These are phyloP conservation scores for Coemansia sp. DNA, from an alignment of 192 early-diverging fungal species.

Conservation along the genomic window DNA sequence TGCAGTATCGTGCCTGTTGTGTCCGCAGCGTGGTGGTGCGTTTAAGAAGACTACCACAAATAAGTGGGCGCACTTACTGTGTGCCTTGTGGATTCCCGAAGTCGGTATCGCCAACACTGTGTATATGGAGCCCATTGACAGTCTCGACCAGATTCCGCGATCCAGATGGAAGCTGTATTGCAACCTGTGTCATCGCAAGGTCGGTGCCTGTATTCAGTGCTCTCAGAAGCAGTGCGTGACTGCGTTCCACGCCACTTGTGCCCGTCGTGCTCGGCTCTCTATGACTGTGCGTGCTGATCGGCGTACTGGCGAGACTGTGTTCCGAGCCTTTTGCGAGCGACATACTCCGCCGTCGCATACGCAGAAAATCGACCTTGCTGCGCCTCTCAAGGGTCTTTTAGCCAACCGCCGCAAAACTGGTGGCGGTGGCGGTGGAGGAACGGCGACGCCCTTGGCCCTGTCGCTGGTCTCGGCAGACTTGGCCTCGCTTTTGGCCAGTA, in stretches of 20 bases:
- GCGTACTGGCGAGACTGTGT: conserved; percentile 63
- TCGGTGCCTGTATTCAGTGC: conserved; percentile 97
- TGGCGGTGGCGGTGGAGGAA: background rate
- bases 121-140: conserved; percentile 98
- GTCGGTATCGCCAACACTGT: conserved; percentile 83
- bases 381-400: conserved; percentile 26
- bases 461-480: conserved; percentile 29
- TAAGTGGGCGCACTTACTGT: conserved; percentile 95
- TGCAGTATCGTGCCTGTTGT: conserved; percentile 88
- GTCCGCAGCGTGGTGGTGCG: conserved; percentile 92
- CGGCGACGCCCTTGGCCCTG: conserved; percentile 10
- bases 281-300: conserved; percentile 78
- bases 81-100: conserved; percentile 98
- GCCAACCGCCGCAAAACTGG: conserved; percentile 9
- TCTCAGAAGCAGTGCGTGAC: conserved; percentile 84
- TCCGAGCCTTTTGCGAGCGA: conserved; percentile 85
- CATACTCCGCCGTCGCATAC: conserved; percentile 75
- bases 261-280: conserved; percentile 81
- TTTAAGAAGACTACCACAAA: conserved; percentile 95
- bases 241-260: conserved; percentile 95
- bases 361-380: conserved; percentile 29
- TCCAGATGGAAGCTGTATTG: conserved; percentile 89
- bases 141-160: conserved; percentile 86
- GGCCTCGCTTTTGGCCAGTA: conserved; percentile 12
- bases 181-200: conserved; percentile 80